Evolutionary conservation across 2,329 filamentous ascomycete species (phyloP), one percentile per base, ranked within the genome.

Genomic region (Fusarium miscanthi): DNA sequence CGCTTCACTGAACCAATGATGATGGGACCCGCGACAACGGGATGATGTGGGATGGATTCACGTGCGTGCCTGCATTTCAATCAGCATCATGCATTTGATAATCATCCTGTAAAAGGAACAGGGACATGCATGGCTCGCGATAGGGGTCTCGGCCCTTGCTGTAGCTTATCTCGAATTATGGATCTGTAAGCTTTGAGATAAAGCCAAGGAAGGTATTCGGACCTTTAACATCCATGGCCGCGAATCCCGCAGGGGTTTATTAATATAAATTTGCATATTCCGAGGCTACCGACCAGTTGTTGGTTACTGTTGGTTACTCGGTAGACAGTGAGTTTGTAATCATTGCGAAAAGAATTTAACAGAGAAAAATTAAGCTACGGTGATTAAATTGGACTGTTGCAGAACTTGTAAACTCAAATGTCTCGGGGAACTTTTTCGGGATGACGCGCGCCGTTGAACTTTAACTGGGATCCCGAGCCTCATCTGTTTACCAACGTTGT

Each of bases 191-290:
- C 42, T 41, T 41, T 21, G 17, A 21, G 35, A 53, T 40, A 35
- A 33, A 38, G 59, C 42, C 49, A 66, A 52, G 35, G 17, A 45
- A 21, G 23, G 25, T 69, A 64, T 64, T 69, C 58, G 65, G 66
- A 69, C 66, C 64, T 69, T 69, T 69, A n/a, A 4, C 25, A 68
- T 43, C 58, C 21, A 59, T 31, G 33, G 35, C 53, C 12, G 17
- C 27, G 10, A 40, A 43, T 40, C 27, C n/a, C 7, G 27, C 10
- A 48, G 3, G 23, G 10, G 21, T 5, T 23, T 58, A 12, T 35
- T 49, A 48, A 23, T 30, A 23, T 23, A 1, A 33, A 40, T 14
- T 40, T 40, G 33, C 25, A 40, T 27, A 53, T 27, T 30, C 33
- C 19, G 33, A 53, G 33, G 23, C 49, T 23, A 8, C 54, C 56